Evolutionary conservation across 2,329 filamentous ascomycete species (phyloP).

Genomic region (Colletotrichum karsti): DNA sequence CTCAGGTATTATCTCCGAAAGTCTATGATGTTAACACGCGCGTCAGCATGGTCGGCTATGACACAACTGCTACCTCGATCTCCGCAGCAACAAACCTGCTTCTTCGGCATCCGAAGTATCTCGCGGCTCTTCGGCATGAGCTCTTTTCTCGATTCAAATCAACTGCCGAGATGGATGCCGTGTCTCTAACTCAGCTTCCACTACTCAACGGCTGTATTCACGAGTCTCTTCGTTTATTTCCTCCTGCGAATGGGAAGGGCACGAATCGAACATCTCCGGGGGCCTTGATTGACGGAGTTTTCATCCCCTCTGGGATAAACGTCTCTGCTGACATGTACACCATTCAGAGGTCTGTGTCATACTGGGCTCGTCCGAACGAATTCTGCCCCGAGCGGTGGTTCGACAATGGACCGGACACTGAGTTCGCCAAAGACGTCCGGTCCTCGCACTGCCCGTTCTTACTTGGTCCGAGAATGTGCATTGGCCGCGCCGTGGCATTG

Average conservation of each 20-base stretch:
- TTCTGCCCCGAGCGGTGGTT: slow-evolving; percentile 45
- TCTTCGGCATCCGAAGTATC: slow-evolving; percentile 26
- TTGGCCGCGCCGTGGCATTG: slow-evolving; percentile 33
- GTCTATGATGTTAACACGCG: background rate
- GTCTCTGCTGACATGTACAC: slow-evolving; percentile 47
- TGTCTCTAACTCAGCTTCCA: slow-evolving; percentile 35
- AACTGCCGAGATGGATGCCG: slow-evolving; percentile 30
- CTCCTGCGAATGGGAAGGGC: slow-evolving; percentile 32
- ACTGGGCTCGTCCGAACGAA: slow-evolving; percentile 43
- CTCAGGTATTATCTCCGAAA: too few relatives aligned
- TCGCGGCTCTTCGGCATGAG: slow-evolving; percentile 44
- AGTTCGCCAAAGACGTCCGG: slow-evolving; percentile 32
- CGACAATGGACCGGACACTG: slow-evolving; percentile 22
- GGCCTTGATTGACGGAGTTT: slow-evolving; percentile 37
- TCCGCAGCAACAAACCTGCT: slow-evolving; percentile 16
- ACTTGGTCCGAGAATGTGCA: slow-evolving; percentile 39
- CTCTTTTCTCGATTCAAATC: slow-evolving; percentile 40
- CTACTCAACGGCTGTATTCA: slow-evolving; percentile 48
- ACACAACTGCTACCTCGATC: slow-evolving; percentile 30
- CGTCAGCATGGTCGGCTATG: slow-evolving; percentile 32
- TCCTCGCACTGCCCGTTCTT: slow-evolving; percentile 38
- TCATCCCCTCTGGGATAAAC: slow-evolving; percentile 43
- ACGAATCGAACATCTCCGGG: slow-evolving; percentile 22
- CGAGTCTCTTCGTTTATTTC: slow-evolving; percentile 51
- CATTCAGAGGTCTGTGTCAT: slow-evolving; percentile 37